Conservation (phyloP, 805 yeast genomes). For the Kazachstania kunashirensis region DNA sequence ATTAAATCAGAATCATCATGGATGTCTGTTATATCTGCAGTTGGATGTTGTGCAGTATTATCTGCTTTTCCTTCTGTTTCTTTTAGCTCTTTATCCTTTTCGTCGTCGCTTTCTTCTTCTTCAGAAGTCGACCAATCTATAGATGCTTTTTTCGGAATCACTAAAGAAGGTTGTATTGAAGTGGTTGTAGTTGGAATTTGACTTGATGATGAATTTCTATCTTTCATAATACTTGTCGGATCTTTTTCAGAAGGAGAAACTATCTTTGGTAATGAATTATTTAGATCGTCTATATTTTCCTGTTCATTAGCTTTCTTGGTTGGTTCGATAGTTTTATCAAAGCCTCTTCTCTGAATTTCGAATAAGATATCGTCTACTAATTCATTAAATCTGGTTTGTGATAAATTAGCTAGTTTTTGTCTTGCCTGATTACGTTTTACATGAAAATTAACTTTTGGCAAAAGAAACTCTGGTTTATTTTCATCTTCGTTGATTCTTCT, state of each 20-base stretch:
- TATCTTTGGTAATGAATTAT: neutral
- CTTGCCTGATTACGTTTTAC: conserved; percentile 94
- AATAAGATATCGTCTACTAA: conserved; percentile 79
- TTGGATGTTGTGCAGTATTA: no score
- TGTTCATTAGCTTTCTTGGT: neutral
- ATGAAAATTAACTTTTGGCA: conserved; percentile 68
- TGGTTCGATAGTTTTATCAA: conserved; percentile 27
- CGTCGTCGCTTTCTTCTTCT: conserved; percentile 31
- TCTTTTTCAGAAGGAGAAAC: conserved; percentile 5
- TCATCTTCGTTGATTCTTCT: conserved; percentile 60
- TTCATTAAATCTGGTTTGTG: conserved; percentile 75
- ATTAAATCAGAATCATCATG: no score
- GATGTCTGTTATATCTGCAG: no score
- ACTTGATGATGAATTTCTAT: neutral
- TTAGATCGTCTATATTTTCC: neutral
- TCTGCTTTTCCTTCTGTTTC: conserved; percentile 1
- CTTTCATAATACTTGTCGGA: neutral
- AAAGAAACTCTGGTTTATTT: conserved; percentile 51
- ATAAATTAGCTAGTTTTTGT: conserved; percentile 76
- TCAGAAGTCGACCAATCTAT: conserved; percentile 85
- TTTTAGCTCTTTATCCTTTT: conserved; percentile 1
- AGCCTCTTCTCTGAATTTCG: conserved; percentile 73
- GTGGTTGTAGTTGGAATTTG: conserved; percentile 17
- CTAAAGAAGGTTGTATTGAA: conserved; percentile 52
- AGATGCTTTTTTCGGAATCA: conserved; percentile 75